These are phyloP conservation scores for Andalucia godoyi DNA, from an alignment of 78 protist species.

Conservation along the genomic window DNA sequence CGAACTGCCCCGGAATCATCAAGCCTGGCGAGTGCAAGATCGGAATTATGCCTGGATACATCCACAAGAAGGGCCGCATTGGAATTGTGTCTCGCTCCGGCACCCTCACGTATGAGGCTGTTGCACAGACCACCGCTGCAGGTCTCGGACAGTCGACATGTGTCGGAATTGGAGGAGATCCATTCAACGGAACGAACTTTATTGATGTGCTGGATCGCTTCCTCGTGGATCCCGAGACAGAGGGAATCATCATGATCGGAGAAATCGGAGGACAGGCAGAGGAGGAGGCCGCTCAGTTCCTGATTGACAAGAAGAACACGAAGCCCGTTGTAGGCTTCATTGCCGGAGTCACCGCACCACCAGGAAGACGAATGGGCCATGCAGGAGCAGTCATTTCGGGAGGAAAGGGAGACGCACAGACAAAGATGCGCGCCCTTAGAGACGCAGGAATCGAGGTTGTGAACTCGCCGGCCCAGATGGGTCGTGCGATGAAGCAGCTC, in stretches of 20 bases:
- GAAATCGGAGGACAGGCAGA: constrained; percentile 99
- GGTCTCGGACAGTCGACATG: constrained; percentile 93
- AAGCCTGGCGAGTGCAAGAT: constrained; percentile 98
- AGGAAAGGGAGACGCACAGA: constrained; percentile 92
- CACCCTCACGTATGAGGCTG: constrained; percentile 99
- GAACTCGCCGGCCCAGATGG: constrained; percentile 79
- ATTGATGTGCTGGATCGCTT: constrained; percentile 82
- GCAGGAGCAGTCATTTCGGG: constrained; percentile 98
- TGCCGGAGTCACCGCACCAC: constrained; percentile 96
- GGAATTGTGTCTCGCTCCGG: constrained; percentile 97
- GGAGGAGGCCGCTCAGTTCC: constrained; percentile 95
- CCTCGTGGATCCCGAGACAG: constrained; percentile 80
- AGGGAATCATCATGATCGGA: constrained; percentile 92
- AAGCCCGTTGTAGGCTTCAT: constrained; percentile 94
- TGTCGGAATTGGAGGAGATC: constrained; percentile 99
- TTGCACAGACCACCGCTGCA: constrained; percentile 88
- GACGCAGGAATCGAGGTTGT: constrained; percentile 73
- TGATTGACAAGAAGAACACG: constrained; percentile 34
- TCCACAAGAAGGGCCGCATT: constrained; percentile 89
- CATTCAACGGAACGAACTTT: constrained; percentile 99
- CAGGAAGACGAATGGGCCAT: constrained; percentile 96
- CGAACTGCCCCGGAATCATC: constrained; percentile 93
- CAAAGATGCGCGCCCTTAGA: constrained; percentile 78
- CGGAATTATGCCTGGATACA: constrained; percentile 99
- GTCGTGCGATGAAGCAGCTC: constrained; percentile 56